These are phyloP conservation scores for Torulaspora quercuum DNA, from an alignment of 805 yeast genomes.

Conservation along the genomic window DNA sequence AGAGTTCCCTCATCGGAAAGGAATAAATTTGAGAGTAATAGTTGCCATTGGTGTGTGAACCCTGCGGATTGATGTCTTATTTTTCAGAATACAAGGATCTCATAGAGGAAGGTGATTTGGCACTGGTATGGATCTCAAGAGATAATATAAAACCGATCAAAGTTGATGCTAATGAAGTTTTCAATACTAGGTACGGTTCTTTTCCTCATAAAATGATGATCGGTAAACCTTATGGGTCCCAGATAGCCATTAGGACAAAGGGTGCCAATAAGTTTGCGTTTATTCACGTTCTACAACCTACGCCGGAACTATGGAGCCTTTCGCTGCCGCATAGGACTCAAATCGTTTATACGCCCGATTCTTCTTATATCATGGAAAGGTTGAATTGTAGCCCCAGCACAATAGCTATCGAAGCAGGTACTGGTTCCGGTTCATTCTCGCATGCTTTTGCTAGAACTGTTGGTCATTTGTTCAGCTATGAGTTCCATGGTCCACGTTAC, in stretches of 20 bases:
- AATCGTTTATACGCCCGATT: constrained; percentile 94
- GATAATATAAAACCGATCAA: constrained; percentile 71
- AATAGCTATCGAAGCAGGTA: constrained; percentile 91
- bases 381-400: constrained; percentile 70
- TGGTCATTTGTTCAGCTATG: constrained; percentile 78
- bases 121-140: constrained; percentile 80
- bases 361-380: constrained; percentile 84
- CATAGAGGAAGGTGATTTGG: constrained; percentile 85
- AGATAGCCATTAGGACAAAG: constrained; percentile 63
- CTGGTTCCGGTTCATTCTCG: constrained; percentile 94
- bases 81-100: constrained; percentile 58
- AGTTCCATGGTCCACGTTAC: constrained; percentile 84
- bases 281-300: constrained; percentile 82
- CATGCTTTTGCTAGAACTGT: constrained; percentile 88
- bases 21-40: no score
- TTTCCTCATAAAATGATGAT: constrained; percentile 84
- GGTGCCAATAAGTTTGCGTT: constrained; percentile 63
- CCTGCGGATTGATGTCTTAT: constrained; percentile 27
- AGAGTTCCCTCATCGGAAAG: no score
- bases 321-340: constrained; percentile 97
- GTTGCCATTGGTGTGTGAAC: no score
- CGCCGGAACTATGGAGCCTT: constrained; percentile 95
- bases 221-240: constrained; percentile 79
- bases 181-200: constrained; percentile 86
- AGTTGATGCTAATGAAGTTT: constrained; percentile 53